phyloP scores from a whole-genome alignment of 2,329 filamentous ascomycete species.

The Endoconidiophora laricicola region DNA sequence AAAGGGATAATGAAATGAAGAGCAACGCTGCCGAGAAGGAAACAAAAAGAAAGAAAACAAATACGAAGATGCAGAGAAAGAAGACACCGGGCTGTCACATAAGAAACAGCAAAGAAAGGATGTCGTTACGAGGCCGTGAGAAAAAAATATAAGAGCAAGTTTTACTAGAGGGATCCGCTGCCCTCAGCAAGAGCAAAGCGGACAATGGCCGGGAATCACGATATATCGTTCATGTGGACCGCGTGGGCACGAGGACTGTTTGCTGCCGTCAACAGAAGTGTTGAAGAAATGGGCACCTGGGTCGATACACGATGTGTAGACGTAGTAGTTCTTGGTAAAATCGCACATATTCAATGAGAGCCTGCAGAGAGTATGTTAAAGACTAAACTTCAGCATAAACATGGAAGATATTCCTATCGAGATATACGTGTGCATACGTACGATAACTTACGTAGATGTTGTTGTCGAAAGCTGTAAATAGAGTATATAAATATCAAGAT shows the following conservation, averaged over 20 bases:
- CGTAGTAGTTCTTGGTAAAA: conserved; percentile 62
- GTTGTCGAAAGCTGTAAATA: no score
- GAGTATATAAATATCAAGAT: no score
- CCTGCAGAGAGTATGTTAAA: neutral
- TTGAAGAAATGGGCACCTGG: conserved; percentile 55
- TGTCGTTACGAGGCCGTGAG: no score
- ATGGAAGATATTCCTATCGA: no score
- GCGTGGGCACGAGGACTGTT: conserved; percentile 39
- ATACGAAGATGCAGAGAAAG: no score
- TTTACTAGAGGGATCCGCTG: neutral
- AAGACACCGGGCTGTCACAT: no score
- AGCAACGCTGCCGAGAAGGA: no score
- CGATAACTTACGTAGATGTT: neutral
- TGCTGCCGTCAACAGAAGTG: conserved; percentile 49
- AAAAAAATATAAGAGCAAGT: neutral
- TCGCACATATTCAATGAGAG: conserved; percentile 33
- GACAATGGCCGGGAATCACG: conserved; percentile 46
- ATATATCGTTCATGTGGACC: conserved; percentile 62
- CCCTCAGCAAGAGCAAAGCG: conserved; percentile 25
- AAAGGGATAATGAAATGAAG: no score
- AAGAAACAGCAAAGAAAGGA: no score
- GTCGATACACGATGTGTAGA: conserved; percentile 54
- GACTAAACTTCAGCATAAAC: neutral
- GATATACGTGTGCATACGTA: neutral
- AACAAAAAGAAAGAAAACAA: no score